Conservation (phyloP, 352 stramenopile species). For the Globisporangium okanoganense region DNA sequence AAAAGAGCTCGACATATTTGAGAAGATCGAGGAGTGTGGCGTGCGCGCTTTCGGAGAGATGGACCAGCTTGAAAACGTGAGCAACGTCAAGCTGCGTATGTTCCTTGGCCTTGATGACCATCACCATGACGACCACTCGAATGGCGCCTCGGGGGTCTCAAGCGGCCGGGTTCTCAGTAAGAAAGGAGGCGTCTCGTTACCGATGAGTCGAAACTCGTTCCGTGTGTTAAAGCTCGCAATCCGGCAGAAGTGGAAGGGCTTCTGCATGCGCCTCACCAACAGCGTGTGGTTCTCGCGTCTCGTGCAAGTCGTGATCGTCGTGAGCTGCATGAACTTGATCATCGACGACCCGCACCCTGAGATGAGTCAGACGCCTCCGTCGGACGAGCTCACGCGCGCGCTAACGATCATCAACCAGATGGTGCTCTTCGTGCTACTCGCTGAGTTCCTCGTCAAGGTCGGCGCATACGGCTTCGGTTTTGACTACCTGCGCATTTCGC, state of each 20-base stretch:
- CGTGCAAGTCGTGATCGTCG: conserved; percentile 66
- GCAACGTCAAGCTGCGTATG: conserved; percentile 75
- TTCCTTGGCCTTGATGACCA: conserved; percentile 63
- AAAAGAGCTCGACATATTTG: conserved; percentile 78
- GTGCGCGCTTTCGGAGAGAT: conserved; percentile 76
- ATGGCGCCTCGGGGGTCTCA: conserved; percentile 1
- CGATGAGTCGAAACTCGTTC: neutral
- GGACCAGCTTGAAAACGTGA: conserved; percentile 77
- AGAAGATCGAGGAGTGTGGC: conserved; percentile 77
- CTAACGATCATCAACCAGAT: conserved; percentile 41
- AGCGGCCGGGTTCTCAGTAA: conserved; percentile 4
- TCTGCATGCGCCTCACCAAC: conserved; percentile 27
- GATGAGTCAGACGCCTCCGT: conserved; percentile 43
- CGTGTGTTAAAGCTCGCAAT: neutral
- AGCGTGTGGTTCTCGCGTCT: conserved; percentile 48
- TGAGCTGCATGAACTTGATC: conserved; percentile 68
- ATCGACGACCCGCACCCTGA: conserved; percentile 68
- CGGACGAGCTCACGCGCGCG: conserved; percentile 24
- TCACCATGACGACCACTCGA: conserved; percentile 12
- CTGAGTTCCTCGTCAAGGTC: conserved; percentile 67
- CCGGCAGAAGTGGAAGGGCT: conserved; percentile 1
- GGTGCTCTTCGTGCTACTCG: conserved; percentile 42
- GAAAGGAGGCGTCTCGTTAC: neutral
- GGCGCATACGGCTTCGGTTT: conserved; percentile 50
- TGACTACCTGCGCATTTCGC: conserved; percentile 49